phyloP scores from a whole-genome alignment of 225 moss, liverwort and hornwort genomes.

The Bryum argenteum region DNA sequence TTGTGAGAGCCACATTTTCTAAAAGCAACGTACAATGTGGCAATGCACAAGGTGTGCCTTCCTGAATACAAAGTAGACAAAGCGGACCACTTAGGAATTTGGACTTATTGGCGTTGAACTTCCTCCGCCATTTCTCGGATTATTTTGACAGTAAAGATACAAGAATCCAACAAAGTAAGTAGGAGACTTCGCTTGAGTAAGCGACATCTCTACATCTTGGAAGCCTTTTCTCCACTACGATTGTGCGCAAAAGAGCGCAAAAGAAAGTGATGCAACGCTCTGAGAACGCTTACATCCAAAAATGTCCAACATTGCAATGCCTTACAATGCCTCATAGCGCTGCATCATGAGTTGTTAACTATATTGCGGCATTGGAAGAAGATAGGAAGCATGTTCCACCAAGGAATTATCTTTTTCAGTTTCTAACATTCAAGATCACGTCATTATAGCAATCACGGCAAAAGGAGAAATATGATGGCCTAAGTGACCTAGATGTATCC shows the following conservation, averaged over 20 bases:
- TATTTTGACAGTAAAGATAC: constrained; percentile 38
- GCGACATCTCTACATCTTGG: constrained; percentile 44
- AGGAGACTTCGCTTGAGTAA: constrained; percentile 46
- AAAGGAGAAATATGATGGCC: constrained; percentile 8
- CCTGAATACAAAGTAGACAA: constrained; percentile 48
- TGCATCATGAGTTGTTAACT: neutral
- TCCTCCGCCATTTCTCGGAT: constrained; percentile 34
- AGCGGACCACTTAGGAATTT: constrained; percentile 41
- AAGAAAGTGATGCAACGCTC: neutral
- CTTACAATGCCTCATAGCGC: neutral
- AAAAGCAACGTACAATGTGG: constrained; percentile 47
- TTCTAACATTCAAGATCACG: constrained; percentile 11
- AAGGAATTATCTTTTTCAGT: neutral
- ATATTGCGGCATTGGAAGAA: neutral
- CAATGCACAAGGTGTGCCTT: constrained; percentile 52
- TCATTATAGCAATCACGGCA: constrained; percentile 31
- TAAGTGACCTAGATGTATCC: constrained; percentile 31
- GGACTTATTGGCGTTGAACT: constrained; percentile 39
- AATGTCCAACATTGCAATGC: neutral
- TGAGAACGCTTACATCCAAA: no score
- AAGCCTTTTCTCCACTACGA: constrained; percentile 42
- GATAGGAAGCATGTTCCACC: neutral
- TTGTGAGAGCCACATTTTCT: constrained; percentile 6
- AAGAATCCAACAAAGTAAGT: constrained; percentile 48
- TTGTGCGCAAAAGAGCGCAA: no score